Evolutionary conservation across 2,329 filamentous ascomycete species (phyloP).

Genomic region (Talaromyces albobiverticillius): DNA sequence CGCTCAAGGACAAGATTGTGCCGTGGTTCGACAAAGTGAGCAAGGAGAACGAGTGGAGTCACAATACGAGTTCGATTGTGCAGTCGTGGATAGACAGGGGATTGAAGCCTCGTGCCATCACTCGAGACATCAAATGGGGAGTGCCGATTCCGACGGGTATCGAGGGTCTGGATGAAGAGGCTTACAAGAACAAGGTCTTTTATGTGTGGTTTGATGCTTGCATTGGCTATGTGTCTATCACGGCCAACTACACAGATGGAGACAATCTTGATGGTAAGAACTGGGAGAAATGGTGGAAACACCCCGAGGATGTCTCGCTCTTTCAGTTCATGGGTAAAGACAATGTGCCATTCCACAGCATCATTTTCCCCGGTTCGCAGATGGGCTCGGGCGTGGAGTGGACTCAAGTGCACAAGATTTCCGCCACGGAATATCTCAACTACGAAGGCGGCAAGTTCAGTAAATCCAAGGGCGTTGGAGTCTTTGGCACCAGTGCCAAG

Average conservation of each 20-base stretch:
- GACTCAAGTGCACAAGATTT: conserved; percentile 86
- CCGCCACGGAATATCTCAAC: conserved; percentile 85
- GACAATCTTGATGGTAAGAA: conserved; percentile 38
- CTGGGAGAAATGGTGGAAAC: conserved; percentile 94
- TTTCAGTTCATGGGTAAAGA: conserved; percentile 98
- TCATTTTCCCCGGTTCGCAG: conserved; percentile 87
- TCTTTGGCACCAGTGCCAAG: conserved; percentile 86
- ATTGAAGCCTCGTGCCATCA: conserved; percentile 82
- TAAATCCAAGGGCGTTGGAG: conserved; percentile 84
- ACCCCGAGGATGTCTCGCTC: conserved; percentile 80
- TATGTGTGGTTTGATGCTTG: conserved; percentile 94
- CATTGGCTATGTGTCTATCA: conserved; percentile 94
- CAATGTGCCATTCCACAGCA: conserved; percentile 82
- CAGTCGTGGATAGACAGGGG: conserved; percentile 64
- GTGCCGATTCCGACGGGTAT: conserved; percentile 50
- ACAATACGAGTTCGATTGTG: conserved; percentile 44
- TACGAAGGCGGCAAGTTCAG: conserved; percentile 90
- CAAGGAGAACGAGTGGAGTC: conserved; percentile 59
- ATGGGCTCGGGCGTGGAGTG: conserved; percentile 80
- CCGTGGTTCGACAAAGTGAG: conserved; percentile 74
- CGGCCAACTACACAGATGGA: conserved; percentile 74
- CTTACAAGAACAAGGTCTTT: conserved; percentile 74
- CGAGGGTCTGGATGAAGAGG: conserved; percentile 39
- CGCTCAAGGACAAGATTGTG: conserved; percentile 72
- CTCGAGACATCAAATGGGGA: conserved; percentile 90